Evolutionary conservation across 768 basidiomycete genomes (phyloP).

Genomic region (Lactarius pseudohatsudake): DNA sequence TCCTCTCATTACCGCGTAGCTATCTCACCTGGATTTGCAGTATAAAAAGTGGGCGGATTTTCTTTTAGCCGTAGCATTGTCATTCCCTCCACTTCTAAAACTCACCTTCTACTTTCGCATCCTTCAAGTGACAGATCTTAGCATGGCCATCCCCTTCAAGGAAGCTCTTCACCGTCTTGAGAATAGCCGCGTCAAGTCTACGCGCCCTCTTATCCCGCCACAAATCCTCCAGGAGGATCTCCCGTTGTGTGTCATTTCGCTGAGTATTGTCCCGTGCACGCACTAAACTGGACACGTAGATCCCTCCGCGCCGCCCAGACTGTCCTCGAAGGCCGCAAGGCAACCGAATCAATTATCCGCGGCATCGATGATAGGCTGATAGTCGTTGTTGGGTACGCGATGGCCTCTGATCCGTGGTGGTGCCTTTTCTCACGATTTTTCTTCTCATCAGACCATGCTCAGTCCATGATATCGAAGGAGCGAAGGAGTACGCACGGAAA

Average conservation of each 20-base stretch:
- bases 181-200: slow-evolving; percentile 83
- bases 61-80: slow-evolving; percentile 11
- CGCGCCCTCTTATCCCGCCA: slow-evolving; percentile 88
- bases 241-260: slow-evolving; percentile 60
- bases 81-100: slow-evolving; percentile 5
- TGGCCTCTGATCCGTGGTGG: not conserved
- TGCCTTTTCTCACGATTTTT: slow-evolving; percentile 1
- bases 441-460: slow-evolving; percentile 74
- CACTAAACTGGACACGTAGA: slow-evolving; percentile 39
- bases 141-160: slow-evolving; percentile 73
- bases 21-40: not conserved
- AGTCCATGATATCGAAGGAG: slow-evolving; percentile 85
- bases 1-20: not conserved
- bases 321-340: slow-evolving; percentile 79
- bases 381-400: slow-evolving; percentile 81
- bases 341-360: slow-evolving; percentile 73
- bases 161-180: slow-evolving; percentile 81
- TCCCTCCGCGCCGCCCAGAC: slow-evolving; percentile 83
- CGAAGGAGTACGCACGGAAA: slow-evolving; percentile 81
- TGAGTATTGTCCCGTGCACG: slow-evolving; percentile 27
- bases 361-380: slow-evolving; percentile 91
- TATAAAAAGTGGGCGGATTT: slow-evolving; percentile 25
- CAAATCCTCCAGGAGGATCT: slow-evolving; percentile 94
- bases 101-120: slow-evolving; percentile 16
- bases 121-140: slow-evolving; percentile 46